Conservation (phyloP, 148 eudicot species). For the Rheum nobile region DNA sequence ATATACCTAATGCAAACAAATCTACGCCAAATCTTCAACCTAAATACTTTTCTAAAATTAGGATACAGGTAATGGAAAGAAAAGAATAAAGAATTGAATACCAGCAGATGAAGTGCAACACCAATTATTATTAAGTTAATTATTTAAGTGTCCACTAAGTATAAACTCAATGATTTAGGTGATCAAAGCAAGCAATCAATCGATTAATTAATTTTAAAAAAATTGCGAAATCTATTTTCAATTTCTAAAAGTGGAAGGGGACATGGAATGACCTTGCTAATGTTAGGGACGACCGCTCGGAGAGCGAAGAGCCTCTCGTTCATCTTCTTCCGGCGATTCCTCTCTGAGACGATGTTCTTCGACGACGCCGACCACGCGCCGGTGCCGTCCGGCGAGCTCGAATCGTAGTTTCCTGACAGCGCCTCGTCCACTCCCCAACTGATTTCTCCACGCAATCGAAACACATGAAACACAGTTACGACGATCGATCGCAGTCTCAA, state of each 20-base stretch:
- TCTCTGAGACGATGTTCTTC: conserved; percentile 65
- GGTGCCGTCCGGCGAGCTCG: background rate
- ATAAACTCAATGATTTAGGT: too few relatives aligned
- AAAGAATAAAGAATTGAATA: background rate
- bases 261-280: background rate
- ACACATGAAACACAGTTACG: background rate
- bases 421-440: background rate
- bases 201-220: background rate
- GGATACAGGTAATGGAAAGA: too few relatives aligned
- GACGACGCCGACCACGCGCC: conserved; percentile 13
- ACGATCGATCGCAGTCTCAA: background rate
- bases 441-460: background rate
- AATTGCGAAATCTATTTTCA: background rate
- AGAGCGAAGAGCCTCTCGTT: conserved; percentile 69
- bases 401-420: background rate
- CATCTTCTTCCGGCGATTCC: conserved; percentile 66
- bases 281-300: conserved; percentile 65
- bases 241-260: background rate
- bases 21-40: too few relatives aligned
- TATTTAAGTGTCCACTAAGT: too few relatives aligned
- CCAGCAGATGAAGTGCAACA: background rate
- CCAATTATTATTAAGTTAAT: too few relatives aligned
- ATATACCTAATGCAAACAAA: too few relatives aligned
- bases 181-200: too few relatives aligned
- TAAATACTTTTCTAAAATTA: too few relatives aligned